phyloP scores from a whole-genome alignment of 306 rosid species.

The Echinosophora koreensis region DNA sequence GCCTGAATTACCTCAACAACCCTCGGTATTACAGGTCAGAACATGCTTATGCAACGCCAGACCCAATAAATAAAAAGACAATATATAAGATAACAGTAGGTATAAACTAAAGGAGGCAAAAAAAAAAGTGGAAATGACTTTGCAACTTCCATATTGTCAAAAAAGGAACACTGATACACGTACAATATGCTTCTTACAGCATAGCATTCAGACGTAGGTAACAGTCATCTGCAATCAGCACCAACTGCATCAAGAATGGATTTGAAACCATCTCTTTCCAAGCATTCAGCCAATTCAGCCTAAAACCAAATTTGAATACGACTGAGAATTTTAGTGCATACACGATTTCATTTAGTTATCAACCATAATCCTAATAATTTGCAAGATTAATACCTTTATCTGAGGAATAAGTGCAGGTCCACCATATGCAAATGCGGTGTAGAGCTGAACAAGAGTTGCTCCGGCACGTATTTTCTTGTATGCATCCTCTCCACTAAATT shows the following conservation, averaged over 20 bases:
- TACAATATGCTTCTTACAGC: slow-evolving; percentile 36
- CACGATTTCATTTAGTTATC: not conserved
- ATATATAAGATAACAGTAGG: slow-evolving; percentile 15
- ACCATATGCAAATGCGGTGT: slow-evolving; percentile 90
- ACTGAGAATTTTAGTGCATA: slow-evolving; percentile 40
- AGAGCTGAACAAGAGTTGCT: slow-evolving; percentile 93
- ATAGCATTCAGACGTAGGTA: not conserved
- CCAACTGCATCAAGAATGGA: slow-evolving; percentile 87
- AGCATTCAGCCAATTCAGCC: slow-evolving; percentile 85
- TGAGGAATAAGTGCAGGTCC: slow-evolving; percentile 98
- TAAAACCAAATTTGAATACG: slow-evolving; percentile 46
- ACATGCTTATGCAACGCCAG: slow-evolving; percentile 32
- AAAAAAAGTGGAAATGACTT: slow-evolving; percentile 18
- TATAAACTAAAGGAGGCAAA: slow-evolving; percentile 16
- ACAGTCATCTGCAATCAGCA: slow-evolving; percentile 75
- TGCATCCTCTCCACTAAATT: slow-evolving; percentile 92
- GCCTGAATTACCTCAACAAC: slow-evolving; percentile 23
- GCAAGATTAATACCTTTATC: slow-evolving; percentile 72
- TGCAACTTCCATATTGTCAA: slow-evolving; percentile 31
- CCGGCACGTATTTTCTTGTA: slow-evolving; percentile 90
- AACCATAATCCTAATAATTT: slow-evolving; percentile 32
- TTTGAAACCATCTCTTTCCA: slow-evolving; percentile 96
- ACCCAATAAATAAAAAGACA: slow-evolving; percentile 33
- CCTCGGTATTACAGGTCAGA: slow-evolving; percentile 42
- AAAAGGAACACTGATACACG: slow-evolving; percentile 32